These are phyloP conservation scores for Mitragyna speciosa DNA, from an alignment of 257 asterid genomes.

Conservation along the genomic window DNA sequence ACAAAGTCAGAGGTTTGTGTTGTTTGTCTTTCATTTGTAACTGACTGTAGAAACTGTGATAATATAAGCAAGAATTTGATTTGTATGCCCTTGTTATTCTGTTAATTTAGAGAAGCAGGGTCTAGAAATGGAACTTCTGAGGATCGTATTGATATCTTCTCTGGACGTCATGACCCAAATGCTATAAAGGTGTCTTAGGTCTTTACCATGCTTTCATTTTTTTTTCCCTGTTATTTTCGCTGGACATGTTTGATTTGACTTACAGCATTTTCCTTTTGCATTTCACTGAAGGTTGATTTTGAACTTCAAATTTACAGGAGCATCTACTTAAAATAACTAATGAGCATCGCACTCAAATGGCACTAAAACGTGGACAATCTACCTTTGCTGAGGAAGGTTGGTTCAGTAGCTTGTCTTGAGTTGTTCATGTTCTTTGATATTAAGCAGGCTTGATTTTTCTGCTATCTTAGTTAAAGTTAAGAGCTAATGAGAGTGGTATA, in stretches of 20 bases:
- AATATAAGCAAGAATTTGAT: constrained; percentile 16
- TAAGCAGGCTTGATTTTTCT: not conserved
- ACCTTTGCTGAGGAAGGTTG: constrained; percentile 63
- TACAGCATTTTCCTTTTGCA: not conserved
- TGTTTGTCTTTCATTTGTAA: constrained; percentile 10
- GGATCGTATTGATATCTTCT: constrained; percentile 57
- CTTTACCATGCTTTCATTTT: not conserved
- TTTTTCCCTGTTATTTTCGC: not conserved
- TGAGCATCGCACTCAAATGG: constrained; percentile 70
- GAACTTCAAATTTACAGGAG: constrained; percentile 49
- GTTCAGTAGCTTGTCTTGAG: constrained; percentile 17
- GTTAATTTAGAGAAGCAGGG: constrained; percentile 58
- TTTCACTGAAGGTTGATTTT: not conserved
- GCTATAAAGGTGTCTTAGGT: constrained; percentile 64
- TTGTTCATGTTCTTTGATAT: not conserved
- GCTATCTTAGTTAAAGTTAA: not conserved
- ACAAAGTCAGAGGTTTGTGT: constrained; percentile 74
- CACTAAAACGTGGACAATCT: constrained; percentile 73
- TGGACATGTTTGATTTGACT: not conserved
- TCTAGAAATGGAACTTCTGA: constrained; percentile 42
- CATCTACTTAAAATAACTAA: constrained; percentile 84
- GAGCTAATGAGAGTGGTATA: not conserved
- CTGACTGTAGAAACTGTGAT: not conserved
- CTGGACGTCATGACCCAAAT: constrained; percentile 76
- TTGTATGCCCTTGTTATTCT: constrained; percentile 20